Conservation (phyloP, 148 eudicot genomes). For the Vaccinium darrowii region DNA sequence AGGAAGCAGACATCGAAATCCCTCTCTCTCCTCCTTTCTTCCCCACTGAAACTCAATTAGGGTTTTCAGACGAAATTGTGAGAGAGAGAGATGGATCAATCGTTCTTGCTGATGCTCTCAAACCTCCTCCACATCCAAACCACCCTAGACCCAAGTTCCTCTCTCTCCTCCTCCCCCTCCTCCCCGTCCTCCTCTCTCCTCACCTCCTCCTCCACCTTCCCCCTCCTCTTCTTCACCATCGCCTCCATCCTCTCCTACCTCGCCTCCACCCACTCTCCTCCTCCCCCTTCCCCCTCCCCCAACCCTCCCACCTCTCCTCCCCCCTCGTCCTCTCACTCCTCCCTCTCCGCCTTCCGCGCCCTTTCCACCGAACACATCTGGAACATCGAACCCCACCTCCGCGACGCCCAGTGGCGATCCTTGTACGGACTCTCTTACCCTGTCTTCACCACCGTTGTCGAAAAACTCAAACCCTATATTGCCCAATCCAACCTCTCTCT, state of each 20-base stretch:
- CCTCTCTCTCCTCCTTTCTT: no score
- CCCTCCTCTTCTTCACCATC: slow-evolving; percentile 75
- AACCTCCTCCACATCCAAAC: slow-evolving; percentile 83
- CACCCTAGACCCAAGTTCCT: slow-evolving; percentile 78
- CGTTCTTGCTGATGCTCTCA: slow-evolving; percentile 70
- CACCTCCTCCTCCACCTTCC: slow-evolving; percentile 50
- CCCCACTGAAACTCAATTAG: no score
- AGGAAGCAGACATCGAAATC: no score
- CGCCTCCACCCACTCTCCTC: slow-evolving; percentile 34
- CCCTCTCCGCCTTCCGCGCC: slow-evolving; percentile 84
- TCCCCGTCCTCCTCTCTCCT: neutral
- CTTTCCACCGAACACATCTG: slow-evolving; percentile 82
- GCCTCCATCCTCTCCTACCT: slow-evolving; percentile 69
- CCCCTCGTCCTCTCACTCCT: slow-evolving; percentile 46
- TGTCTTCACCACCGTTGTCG: slow-evolving; percentile 77
- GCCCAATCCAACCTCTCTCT: slow-evolving; percentile 72
- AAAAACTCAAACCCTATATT: slow-evolving; percentile 75
- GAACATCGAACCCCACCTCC: slow-evolving; percentile 77
- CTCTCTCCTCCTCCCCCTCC: slow-evolving; percentile 36
- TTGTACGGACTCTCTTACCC: slow-evolving; percentile 83
- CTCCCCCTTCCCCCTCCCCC: slow-evolving; percentile 26
- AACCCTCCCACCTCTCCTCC: slow-evolving; percentile 25
- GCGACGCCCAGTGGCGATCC: slow-evolving; percentile 81
- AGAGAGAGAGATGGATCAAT: slow-evolving; percentile 54
- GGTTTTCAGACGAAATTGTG: neutral